These are phyloP conservation scores for Vanrija sp. DNA, from an alignment of 1,284 basidiomycete species.

Conservation along the genomic window DNA sequence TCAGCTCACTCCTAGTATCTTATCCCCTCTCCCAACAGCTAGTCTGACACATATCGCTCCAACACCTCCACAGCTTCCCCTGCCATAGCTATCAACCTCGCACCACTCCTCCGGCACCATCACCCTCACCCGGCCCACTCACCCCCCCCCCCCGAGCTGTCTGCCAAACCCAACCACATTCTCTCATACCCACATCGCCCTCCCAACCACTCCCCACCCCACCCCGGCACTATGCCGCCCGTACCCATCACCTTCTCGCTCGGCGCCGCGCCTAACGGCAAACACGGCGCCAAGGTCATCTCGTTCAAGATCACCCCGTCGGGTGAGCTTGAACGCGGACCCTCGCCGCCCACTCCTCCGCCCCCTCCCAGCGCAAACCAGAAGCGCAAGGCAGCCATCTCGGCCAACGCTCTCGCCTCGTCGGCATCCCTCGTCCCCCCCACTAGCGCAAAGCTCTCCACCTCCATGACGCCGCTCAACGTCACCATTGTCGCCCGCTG, in stretches of 20 bases:
- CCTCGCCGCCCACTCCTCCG: constrained; percentile 13
- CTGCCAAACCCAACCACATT: neutral
- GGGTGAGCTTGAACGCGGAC: neutral
- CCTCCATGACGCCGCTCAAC: constrained; percentile 26
- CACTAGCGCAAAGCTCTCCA: constrained; percentile 6
- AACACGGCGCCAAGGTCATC: too few species aligned
- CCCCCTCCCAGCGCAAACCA: constrained; percentile 9
- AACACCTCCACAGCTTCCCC: neutral
- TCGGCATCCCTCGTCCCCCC: neutral
- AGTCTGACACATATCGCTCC: neutral
- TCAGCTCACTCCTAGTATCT: too few species aligned
- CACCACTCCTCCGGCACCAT: neutral
- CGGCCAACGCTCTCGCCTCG: constrained; percentile 1
- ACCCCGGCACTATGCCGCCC: constrained; percentile 19
- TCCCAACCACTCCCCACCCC: neutral
- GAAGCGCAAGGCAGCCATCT: constrained; percentile 8
- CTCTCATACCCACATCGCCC: neutral
- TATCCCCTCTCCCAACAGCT: too few species aligned
- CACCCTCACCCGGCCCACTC: neutral
- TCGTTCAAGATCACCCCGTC: neutral
- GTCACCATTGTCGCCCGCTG: constrained; percentile 32
- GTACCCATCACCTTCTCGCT: constrained; percentile 19
- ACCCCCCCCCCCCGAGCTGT: neutral
- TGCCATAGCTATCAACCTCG: too few species aligned
- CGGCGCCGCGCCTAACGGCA: neutral